Evolutionary conservation across 768 basidiomycete genomes (phyloP).

Genomic region (Hericium coralloides): DNA sequence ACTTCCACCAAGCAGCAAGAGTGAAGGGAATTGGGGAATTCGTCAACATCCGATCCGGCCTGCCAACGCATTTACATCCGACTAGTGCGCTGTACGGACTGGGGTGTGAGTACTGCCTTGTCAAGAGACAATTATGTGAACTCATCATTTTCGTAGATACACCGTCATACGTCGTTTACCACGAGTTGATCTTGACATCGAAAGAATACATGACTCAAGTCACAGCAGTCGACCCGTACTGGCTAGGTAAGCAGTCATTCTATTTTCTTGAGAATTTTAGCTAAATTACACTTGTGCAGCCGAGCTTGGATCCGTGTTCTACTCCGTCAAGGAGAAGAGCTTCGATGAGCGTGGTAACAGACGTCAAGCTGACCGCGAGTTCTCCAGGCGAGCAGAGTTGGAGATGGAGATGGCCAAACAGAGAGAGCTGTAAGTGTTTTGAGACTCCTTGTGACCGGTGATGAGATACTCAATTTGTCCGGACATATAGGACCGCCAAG

Average conservation of each 20-base stretch:
- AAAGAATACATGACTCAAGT: slow-evolving; percentile 99
- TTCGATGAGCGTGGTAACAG: slow-evolving; percentile 83
- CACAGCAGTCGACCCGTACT: slow-evolving; percentile 95
- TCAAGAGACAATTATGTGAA: background rate
- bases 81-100: slow-evolving; percentile 95
- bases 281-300: slow-evolving; percentile 35
- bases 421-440: slow-evolving; percentile 54
- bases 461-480: background rate
- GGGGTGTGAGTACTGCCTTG: slow-evolving; percentile 57
- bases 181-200: slow-evolving; percentile 91
- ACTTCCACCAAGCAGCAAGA: slow-evolving; percentile 97
- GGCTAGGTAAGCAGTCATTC: slow-evolving; percentile 59
- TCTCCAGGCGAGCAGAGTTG: slow-evolving; percentile 83
- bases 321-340: slow-evolving; percentile 96
- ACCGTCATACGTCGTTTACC: slow-evolving; percentile 94
- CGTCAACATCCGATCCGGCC: slow-evolving; percentile 90
- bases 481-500: slow-evolving; percentile 42
- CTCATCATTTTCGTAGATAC: slow-evolving; percentile 48
- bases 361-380: slow-evolving; percentile 77
- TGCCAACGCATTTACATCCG: slow-evolving; percentile 94
- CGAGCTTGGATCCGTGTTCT: slow-evolving; percentile 93
- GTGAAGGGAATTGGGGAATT: slow-evolving; percentile 99
- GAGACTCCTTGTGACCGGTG: background rate
- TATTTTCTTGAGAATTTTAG: background rate
- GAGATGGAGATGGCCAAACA: slow-evolving; percentile 87